Conservation (phyloP, 208 protist species). For the Crithidia expoeki region DNA sequence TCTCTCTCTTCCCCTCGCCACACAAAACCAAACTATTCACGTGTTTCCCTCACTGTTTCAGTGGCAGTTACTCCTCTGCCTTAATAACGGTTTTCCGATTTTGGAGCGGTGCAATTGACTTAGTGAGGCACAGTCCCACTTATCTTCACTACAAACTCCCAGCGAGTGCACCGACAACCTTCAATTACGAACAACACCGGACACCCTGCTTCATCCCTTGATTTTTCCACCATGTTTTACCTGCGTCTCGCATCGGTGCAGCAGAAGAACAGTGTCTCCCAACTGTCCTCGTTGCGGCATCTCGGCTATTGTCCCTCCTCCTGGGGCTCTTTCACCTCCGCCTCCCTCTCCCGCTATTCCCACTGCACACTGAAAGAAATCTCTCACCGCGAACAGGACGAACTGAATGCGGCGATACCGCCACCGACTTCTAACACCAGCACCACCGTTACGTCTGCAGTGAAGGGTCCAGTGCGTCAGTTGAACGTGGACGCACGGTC, state of each 20-base stretch:
- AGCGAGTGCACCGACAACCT: too few relatives aligned
- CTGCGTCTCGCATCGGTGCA: background rate
- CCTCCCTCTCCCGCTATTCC: constrained; percentile 10
- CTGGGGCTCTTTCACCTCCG: constrained; percentile 10
- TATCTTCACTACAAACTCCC: too few relatives aligned
- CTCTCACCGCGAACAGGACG: background rate
- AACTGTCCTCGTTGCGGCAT: background rate
- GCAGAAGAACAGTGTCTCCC: background rate
- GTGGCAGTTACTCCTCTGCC: too few relatives aligned
- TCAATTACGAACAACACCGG: too few relatives aligned
- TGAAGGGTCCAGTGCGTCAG: too few relatives aligned
- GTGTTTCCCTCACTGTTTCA: too few relatives aligned
- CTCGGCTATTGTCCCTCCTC: constrained; percentile 1
- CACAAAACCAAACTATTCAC: too few relatives aligned
- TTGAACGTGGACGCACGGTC: background rate
- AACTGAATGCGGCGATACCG: background rate
- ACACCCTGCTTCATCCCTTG: too few relatives aligned
- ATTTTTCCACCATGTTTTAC: background rate
- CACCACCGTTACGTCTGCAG: background rate
- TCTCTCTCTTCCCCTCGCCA: too few relatives aligned
- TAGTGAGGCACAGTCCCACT: too few relatives aligned
- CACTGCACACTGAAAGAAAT: constrained; percentile 11
- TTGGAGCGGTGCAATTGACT: too few relatives aligned
- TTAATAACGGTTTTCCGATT: too few relatives aligned
- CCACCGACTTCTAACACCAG: background rate